A percentile compares a stretch with the other conserved stretches of the same genome.
These are phyloP conservation scores for Gastrolobium bilobum DNA, from an alignment of 306 rosid species.

Conservation along the genomic window DNA sequence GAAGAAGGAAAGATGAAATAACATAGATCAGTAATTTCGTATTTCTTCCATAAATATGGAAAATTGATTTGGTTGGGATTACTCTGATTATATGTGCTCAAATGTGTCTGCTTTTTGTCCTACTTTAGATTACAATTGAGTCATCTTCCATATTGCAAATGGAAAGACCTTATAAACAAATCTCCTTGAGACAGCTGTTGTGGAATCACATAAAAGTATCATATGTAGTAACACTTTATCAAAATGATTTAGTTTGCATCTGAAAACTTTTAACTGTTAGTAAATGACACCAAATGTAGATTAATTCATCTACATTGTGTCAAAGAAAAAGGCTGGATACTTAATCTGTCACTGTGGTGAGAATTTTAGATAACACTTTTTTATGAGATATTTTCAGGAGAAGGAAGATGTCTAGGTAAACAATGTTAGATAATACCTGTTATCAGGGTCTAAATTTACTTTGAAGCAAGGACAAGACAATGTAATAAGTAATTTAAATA, in stretches of 20 bases:
- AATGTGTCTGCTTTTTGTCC: background rate
- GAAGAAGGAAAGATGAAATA: background rate
- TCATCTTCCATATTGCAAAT: background rate
- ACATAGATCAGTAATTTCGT: background rate
- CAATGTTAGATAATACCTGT: background rate
- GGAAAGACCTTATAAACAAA: background rate
- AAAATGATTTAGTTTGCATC: background rate
- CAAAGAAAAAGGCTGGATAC: background rate
- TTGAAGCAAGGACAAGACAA: background rate
- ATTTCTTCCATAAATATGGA: too few relatives aligned
- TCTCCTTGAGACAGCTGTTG: background rate
- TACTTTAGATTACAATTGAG: background rate
- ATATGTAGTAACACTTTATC: too few relatives aligned
- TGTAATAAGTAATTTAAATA: background rate
- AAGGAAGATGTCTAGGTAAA: too few relatives aligned
- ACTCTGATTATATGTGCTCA: slow-evolving; percentile 9
- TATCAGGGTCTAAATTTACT: background rate
- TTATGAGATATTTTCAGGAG: too few relatives aligned
- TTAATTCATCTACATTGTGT: background rate
- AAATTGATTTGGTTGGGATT: slow-evolving; percentile 4
- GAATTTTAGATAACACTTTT: too few relatives aligned
- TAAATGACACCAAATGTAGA: background rate
- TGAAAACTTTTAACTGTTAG: background rate
- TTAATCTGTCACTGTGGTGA: too few relatives aligned
- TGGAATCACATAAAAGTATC: background rate